Evolutionary conservation across 73 alveolate species (phyloP).

Genomic region (Tetrahymena borealis): DNA sequence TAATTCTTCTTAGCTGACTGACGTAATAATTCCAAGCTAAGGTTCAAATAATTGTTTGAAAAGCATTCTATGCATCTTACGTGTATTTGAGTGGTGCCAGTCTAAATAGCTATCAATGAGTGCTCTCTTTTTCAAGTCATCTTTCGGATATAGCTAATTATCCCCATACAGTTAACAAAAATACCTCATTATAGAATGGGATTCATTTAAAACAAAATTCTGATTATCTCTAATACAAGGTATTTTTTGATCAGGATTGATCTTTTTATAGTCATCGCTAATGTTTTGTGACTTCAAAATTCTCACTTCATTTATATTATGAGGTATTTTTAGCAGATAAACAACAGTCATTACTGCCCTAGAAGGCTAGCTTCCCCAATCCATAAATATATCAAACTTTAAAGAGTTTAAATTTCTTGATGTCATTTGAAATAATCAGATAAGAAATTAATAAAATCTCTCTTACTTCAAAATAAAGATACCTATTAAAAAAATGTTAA

Average conservation of each 20-base stretch:
- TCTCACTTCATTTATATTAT: not conserved
- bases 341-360: not conserved
- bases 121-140: not conserved
- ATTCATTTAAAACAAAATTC: not conserved
- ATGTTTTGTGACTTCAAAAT: not conserved
- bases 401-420: not conserved
- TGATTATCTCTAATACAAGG: not conserved
- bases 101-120: not conserved
- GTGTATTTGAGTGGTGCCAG: not conserved
- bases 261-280: not conserved
- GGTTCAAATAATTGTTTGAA: not conserved
- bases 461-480: too few relatives aligned
- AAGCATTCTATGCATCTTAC: not conserved
- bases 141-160: not conserved
- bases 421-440: not conserved
- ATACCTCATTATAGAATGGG: not conserved
- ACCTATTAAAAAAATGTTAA: too few relatives aligned
- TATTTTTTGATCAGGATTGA: not conserved
- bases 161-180: not conserved
- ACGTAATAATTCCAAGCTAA: not conserved
- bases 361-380: not conserved
- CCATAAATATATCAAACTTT: not conserved
- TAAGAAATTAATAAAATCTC: not conserved
- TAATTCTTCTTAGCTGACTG: not conserved
- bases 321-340: not conserved